A percentile compares a stretch with the other conserved stretches of the same genome.
Evolutionary conservation across 2,329 filamentous ascomycete species (phyloP).

Genomic region (Fusarium sp.): DNA sequence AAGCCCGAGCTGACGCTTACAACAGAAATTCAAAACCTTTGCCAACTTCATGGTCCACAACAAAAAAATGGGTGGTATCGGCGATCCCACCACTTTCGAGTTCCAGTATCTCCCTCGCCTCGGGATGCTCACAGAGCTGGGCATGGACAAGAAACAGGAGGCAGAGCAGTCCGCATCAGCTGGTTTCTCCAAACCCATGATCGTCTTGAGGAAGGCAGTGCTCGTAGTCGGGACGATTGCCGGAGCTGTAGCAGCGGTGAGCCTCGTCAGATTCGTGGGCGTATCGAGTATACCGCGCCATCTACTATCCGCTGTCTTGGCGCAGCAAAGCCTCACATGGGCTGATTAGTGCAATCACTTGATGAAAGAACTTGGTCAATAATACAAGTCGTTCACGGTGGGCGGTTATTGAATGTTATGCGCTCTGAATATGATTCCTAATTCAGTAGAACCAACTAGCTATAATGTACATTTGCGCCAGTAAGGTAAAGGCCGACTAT

Average conservation of each 20-base stretch:
- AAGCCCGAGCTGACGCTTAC: slow-evolving; percentile 24
- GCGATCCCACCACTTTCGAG: slow-evolving; percentile 73
- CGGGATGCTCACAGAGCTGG: slow-evolving; percentile 53
- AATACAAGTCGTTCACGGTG: neutral
- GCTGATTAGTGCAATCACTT: slow-evolving; percentile 17
- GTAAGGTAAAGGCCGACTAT: slow-evolving; percentile 13
- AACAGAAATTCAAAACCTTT: slow-evolving; percentile 48
- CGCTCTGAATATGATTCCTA: slow-evolving; percentile 19
- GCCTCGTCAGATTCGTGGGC: slow-evolving; percentile 34
- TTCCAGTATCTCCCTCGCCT: slow-evolving; percentile 76
- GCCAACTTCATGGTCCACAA: slow-evolving; percentile 69
- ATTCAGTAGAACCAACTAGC: slow-evolving; percentile 17
- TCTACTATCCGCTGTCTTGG: slow-evolving; percentile 38
- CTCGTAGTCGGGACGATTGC: slow-evolving; percentile 32
- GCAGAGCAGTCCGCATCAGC: neutral
- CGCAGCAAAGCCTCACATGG: slow-evolving; percentile 40
- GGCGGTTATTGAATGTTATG: neutral
- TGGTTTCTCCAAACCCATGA: slow-evolving; percentile 15
- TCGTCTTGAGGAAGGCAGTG: slow-evolving; percentile 36
- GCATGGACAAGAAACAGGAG: slow-evolving; percentile 40
- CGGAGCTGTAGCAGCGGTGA: slow-evolving; percentile 33
- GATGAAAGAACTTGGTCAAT: neutral
- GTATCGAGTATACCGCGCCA: slow-evolving; percentile 37
- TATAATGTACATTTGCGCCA: slow-evolving; percentile 34
- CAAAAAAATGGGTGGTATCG: slow-evolving; percentile 71